A percentile compares a stretch with the other conserved stretches of the same genome.
Evolutionary conservation across 257 asterid genomes (phyloP).

Genomic region (Salvia splendens): DNA sequence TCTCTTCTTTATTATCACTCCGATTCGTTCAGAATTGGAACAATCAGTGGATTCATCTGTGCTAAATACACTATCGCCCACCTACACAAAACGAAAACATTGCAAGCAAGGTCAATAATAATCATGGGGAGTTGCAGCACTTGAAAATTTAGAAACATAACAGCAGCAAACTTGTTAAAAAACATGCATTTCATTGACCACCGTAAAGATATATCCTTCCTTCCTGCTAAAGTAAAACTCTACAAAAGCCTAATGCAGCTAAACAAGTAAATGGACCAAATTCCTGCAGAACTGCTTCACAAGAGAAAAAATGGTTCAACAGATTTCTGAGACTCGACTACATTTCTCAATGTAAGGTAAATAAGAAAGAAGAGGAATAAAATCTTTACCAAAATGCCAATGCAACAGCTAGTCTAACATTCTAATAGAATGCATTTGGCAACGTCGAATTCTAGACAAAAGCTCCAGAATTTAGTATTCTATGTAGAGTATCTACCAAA

Average conservation of each 20-base stretch:
- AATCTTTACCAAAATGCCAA: not conserved
- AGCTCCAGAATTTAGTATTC: not conserved
- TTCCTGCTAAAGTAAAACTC: conserved; percentile 7
- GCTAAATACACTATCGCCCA: conserved; percentile 93
- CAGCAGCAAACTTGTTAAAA: not conserved
- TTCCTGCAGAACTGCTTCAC: conserved; percentile 1
- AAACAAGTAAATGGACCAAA: too few relatives aligned
- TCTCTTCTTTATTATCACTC: conserved; percentile 43
- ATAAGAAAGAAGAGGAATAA: not conserved
- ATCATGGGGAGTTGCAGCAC: conserved; percentile 9
- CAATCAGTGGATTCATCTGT: conserved; percentile 89
- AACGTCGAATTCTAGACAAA: conserved; percentile 16
- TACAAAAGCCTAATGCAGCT: too few relatives aligned
- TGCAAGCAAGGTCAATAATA: conserved; percentile 23
- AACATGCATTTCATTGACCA: not conserved
- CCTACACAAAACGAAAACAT: conserved; percentile 40
- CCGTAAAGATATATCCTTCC: too few relatives aligned
- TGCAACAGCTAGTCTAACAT: not conserved
- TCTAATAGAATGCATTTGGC: conserved; percentile 3
- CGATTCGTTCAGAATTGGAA: conserved; percentile 70
- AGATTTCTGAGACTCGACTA: not conserved
- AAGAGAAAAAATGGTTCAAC: conserved; percentile 11
- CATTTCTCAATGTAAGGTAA: conserved; percentile 8
- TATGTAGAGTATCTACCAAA: not conserved
- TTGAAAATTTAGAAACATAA: not conserved